These are phyloP conservation scores for Trichophyton simii DNA, from an alignment of 2,329 filamentous ascomycete species.

Conservation along the genomic window DNA sequence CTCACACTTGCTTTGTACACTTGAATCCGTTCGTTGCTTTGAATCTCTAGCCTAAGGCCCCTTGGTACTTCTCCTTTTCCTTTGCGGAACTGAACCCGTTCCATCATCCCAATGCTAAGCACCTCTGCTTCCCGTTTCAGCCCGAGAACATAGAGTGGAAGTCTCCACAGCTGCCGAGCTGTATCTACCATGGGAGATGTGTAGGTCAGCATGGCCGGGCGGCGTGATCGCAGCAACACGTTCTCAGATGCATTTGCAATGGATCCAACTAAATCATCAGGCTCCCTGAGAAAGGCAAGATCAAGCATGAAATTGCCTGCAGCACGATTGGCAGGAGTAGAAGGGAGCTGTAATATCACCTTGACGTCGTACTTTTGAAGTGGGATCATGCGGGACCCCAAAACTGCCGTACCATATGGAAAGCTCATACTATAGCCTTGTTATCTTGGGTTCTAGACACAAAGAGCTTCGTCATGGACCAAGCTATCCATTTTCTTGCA, in stretches of 20 bases:
- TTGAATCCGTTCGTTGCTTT: slow-evolving; percentile 57
- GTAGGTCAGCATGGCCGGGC: slow-evolving; percentile 71
- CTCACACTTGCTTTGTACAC: slow-evolving; percentile 58
- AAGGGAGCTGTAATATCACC: slow-evolving; percentile 62
- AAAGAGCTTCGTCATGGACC: background rate
- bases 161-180: slow-evolving; percentile 47
- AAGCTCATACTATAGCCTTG: slow-evolving; percentile 25
- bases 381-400: slow-evolving; percentile 47
- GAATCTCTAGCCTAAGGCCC: slow-evolving; percentile 51
- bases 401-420: slow-evolving; percentile 42
- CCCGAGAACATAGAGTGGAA: slow-evolving; percentile 59
- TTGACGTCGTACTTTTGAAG: slow-evolving; percentile 76
- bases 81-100: slow-evolving; percentile 53
- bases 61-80: slow-evolving; percentile 43
- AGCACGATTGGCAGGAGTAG: slow-evolving; percentile 60
- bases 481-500: background rate
- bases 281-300: slow-evolving; percentile 47
- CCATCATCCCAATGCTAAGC: slow-evolving; percentile 59
- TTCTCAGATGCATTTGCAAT: slow-evolving; percentile 21
- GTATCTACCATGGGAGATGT: slow-evolving; percentile 55
- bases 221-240: slow-evolving; percentile 51
- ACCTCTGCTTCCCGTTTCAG: slow-evolving; percentile 51
- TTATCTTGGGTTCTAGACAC: background rate
- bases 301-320: slow-evolving; percentile 93
- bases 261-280: slow-evolving; percentile 21